Percentiles rank a stretch among this genome's conserved stretches.
Evolutionary conservation across 257 asterid genomes (phyloP).

Genomic region (Solanum tarapatanum): DNA sequence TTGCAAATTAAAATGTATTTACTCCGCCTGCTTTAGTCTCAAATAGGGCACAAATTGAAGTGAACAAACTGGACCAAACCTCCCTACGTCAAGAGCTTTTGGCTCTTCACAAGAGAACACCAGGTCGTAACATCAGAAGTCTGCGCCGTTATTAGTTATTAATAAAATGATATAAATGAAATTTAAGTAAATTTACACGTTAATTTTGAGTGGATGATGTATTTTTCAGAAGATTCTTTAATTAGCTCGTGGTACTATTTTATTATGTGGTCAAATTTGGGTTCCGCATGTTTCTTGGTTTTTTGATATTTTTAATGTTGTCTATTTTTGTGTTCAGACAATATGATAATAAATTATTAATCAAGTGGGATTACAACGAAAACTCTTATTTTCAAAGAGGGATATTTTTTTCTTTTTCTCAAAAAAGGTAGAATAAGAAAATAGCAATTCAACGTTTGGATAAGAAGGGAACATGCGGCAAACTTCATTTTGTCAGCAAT

Average conservation of each 20-base stretch:
- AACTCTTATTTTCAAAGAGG: neutral
- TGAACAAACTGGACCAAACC: too few relatives aligned
- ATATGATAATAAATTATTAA: neutral
- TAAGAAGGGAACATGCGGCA: neutral
- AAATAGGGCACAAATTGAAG: too few relatives aligned
- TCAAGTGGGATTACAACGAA: neutral
- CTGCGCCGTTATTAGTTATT: too few relatives aligned
- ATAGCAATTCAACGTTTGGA: neutral
- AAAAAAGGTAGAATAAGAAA: neutral
- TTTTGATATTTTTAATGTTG: neutral
- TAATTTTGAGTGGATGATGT: neutral
- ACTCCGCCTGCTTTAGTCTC: too few relatives aligned
- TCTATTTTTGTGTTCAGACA: neutral
- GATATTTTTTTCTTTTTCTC: neutral
- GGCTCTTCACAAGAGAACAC: too few relatives aligned
- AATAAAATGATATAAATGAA: too few relatives aligned
- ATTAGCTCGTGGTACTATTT: neutral
- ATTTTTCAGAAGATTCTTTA: neutral
- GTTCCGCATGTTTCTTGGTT: neutral
- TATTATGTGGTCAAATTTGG: neutral
- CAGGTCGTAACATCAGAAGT: too few relatives aligned
- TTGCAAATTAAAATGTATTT: too few relatives aligned
- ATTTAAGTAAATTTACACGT: too few relatives aligned
- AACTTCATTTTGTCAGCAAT: neutral
- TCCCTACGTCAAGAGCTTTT: too few relatives aligned